Base-by-base conservation (phyloP, 2,329 filamentous ascomycete genomes). In the Penicillium sp. region DNA sequence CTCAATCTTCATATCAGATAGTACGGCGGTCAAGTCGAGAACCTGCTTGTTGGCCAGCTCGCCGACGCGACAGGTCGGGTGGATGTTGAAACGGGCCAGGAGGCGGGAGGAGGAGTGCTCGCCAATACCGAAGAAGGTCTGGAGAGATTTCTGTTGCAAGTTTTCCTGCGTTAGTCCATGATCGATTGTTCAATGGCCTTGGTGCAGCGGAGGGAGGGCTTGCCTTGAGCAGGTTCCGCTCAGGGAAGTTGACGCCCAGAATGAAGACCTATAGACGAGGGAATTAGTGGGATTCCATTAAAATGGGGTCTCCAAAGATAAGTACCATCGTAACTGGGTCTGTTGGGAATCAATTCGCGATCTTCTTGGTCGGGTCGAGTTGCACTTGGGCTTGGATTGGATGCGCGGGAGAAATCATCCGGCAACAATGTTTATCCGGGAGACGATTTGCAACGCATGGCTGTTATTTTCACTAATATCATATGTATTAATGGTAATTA, bases 1-100 rank as follows among this genome's bases (percentile, higher is more conserved):
- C 67, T 96, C 93, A 57, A 97, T 87, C 45, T 86, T 94, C 87
- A 98, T 90, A 39, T 82, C 83, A 11, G 88, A 87, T 27, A 98
- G 75, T 59, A 94, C 87, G 35, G 85, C 85, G 15, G 86, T 93
- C 45, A 98, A 75, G 37, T 86, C 84, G 36, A 87, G 83, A 53
- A 95, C 73, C 45, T 88, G 90, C 63, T 85, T 82, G 44, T 83
- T 80, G 30, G 80, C 76, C 14, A 98, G 71, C 6, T 80, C 76
- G 63, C 86, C 86, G 53, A 97, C 75, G 60, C 83, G 86, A 51
- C 87, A 86, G 41, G 80, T 83, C 19, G 87, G 83, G 71, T 95
- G 87, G 62, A 98, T 94, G 56, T 84, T 83, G 72, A 88, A 84
- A 60, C 87, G 90, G 51, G 93, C 87, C 74, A 97, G 84, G 55